Conservation (phyloP, 768 basidiomycete genomes). For the Saitozyma sp. region DNA sequence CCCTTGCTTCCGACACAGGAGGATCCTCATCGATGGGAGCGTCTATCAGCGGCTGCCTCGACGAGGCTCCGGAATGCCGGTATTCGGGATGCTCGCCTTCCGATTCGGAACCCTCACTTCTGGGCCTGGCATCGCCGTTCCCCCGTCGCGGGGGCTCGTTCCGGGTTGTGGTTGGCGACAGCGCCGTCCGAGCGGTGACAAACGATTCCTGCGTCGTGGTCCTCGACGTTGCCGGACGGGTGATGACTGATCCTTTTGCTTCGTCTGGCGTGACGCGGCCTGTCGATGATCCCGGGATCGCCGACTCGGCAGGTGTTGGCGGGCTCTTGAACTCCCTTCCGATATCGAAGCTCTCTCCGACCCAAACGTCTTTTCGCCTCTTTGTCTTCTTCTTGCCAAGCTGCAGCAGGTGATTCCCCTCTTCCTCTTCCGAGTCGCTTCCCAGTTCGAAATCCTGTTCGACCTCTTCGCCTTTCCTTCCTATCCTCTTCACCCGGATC, state of each 20-base stretch:
- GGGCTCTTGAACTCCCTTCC: conserved; percentile 33
- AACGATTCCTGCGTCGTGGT: conserved; percentile 44
- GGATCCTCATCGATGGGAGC: too few species aligned
- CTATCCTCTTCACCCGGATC: conserved; percentile 12
- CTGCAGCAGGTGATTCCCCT: background rate
- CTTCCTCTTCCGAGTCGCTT: conserved; percentile 1
- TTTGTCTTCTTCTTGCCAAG: conserved; percentile 16
- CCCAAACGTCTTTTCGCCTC: conserved; percentile 43
- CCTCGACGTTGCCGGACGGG: conserved; percentile 18
- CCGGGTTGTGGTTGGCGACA: conserved; percentile 2
- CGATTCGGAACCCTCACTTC: too few species aligned
- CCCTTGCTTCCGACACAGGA: too few species aligned
- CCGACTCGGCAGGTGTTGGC: background rate
- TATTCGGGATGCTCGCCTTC: too few species aligned
- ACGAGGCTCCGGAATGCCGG: too few species aligned
- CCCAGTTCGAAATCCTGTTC: conserved; percentile 17
- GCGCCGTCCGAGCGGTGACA: conserved; percentile 40
- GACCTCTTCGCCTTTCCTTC: conserved; percentile 13
- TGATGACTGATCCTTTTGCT: background rate
- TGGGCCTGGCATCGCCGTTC: too few species aligned
- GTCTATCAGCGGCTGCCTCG: too few species aligned
- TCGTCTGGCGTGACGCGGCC: background rate
- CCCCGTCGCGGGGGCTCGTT: too few species aligned
- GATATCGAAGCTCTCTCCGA: conserved; percentile 48
- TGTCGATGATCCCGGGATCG: background rate